Conservation (phyloP, 1,284 basidiomycete genomes). For the Irpex lacteus region DNA sequence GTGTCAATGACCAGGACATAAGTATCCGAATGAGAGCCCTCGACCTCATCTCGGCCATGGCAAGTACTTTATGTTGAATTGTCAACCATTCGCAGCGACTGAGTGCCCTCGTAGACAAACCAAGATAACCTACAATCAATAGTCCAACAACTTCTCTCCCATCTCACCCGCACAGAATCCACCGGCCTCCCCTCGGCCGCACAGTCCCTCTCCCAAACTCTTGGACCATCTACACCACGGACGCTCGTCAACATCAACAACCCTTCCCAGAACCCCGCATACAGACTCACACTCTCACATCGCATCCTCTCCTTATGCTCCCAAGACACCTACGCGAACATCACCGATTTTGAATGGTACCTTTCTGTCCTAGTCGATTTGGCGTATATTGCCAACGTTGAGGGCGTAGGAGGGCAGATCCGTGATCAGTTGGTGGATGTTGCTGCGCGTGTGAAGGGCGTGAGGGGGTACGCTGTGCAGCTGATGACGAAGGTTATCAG, state of each 20-base stretch:
- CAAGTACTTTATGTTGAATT: slow-evolving; percentile 33
- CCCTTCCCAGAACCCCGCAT: slow-evolving; percentile 70
- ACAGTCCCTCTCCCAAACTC: slow-evolving; percentile 56
- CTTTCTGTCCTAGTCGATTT: slow-evolving; percentile 91
- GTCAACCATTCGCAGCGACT: slow-evolving; percentile 11
- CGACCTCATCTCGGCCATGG: slow-evolving; percentile 93
- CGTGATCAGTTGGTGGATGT: slow-evolving; percentile 87
- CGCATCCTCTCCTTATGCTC: slow-evolving; percentile 84
- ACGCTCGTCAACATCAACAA: slow-evolving; percentile 31
- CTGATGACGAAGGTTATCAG: slow-evolving; percentile 78
- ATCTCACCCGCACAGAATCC: slow-evolving; percentile 71
- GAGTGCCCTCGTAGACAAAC: slow-evolving; percentile 55
- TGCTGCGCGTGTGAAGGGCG: slow-evolving; percentile 75
- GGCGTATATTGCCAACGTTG: slow-evolving; percentile 78
- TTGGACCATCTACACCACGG: slow-evolving; percentile 36
- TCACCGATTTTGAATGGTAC: slow-evolving; percentile 96
- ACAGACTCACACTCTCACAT: slow-evolving; percentile 80
- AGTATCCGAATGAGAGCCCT: slow-evolving; percentile 95
- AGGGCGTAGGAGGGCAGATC: slow-evolving; percentile 68
- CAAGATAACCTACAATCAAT: slow-evolving; percentile 84
- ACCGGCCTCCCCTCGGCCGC: slow-evolving; percentile 53
- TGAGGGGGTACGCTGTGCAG: slow-evolving; percentile 76
- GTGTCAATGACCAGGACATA: slow-evolving; percentile 91
- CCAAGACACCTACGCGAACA: slow-evolving; percentile 80
- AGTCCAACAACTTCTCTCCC: slow-evolving; percentile 83